Evolutionary conservation across 805 yeast species (phyloP).

Genomic region (Debaryomyces hansenii): DNA sequence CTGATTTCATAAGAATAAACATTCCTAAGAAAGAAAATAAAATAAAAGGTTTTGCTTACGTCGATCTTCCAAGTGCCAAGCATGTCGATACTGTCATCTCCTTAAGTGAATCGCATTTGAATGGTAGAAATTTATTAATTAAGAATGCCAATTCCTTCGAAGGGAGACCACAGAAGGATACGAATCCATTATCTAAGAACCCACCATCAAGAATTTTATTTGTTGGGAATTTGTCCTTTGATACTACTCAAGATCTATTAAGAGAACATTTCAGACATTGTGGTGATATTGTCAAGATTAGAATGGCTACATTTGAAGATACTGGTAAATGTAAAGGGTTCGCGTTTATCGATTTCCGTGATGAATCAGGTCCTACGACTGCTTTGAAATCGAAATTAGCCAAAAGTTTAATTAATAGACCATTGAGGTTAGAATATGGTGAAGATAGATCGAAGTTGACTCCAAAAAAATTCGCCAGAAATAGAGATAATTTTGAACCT

Average conservation of each 20-base stretch:
- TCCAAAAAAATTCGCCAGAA: conserved; percentile 38
- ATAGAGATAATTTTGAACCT: conserved; percentile 14
- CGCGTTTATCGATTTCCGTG: conserved; percentile 84
- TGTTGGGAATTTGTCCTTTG: conserved; percentile 91
- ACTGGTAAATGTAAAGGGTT: conserved; percentile 96
- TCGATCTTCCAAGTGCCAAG: conserved; percentile 66
- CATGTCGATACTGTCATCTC: conserved; percentile 64
- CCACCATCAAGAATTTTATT: conserved; percentile 89
- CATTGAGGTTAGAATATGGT: conserved; percentile 85
- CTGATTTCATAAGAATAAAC: conserved; percentile 72
- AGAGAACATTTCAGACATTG: conserved; percentile 86
- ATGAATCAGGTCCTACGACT: conserved; percentile 75
- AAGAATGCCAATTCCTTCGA: conserved; percentile 79
- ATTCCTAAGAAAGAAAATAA: conserved; percentile 74
- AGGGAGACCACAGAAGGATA: conserved; percentile 73
- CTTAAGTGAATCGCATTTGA: conserved; percentile 69
- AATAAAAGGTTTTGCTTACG: conserved; percentile 85
- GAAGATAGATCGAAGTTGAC: conserved; percentile 86
- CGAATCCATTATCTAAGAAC: conserved; percentile 56
- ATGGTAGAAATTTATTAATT: conserved; percentile 83
- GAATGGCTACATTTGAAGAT: conserved; percentile 99
- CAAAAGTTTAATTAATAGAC: conserved; percentile 67
- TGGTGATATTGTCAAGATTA: conserved; percentile 78
- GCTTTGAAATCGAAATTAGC: conserved; percentile 76
- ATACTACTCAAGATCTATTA: conserved; percentile 77